Percentiles rank a stretch among this genome's conserved stretches.
Conservation (phyloP, 2,329 filamentous ascomycete genomes). For the Penicillium aurantiogriseum region DNA sequence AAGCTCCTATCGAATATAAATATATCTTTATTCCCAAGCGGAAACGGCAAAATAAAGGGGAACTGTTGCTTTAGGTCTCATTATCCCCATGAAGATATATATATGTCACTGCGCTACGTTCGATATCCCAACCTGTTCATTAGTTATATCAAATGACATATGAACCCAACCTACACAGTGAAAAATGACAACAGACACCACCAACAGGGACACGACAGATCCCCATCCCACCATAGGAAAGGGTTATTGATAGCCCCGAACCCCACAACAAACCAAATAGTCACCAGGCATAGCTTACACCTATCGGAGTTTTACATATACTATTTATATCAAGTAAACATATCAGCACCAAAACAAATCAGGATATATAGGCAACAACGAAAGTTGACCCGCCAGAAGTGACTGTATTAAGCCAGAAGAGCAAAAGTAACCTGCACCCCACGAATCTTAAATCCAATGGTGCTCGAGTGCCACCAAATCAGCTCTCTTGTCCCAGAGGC, state of each 20-base stretch:
- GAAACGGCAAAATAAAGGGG: no score
- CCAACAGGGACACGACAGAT: not conserved
- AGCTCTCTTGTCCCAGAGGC: not conserved
- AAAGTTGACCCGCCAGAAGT: not conserved
- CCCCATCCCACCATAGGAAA: not conserved
- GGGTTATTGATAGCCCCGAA: no score
- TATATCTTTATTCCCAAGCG: no score
- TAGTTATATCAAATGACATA: no score
- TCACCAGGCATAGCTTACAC: not conserved
- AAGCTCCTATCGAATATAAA: not conserved
- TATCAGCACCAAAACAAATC: not conserved
- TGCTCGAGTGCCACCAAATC: not conserved
- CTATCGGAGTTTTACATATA: no score
- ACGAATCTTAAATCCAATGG: not conserved
- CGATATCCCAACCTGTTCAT: fast-evolving
- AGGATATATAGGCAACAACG: no score
- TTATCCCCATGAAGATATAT: not conserved
- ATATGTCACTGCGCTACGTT: not conserved
- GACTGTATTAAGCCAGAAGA: not conserved
- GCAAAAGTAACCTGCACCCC: not conserved
- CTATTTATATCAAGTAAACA: not conserved
- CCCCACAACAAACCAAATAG: not conserved
- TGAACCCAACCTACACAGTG: no score
- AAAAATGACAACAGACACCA: not conserved
- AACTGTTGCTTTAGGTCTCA: no score